Evolutionary conservation across 352 stramenopile genomes (phyloP), one percentile per base, ranked within the genome.

Genomic region (Pythium aphanidermatum): DNA sequence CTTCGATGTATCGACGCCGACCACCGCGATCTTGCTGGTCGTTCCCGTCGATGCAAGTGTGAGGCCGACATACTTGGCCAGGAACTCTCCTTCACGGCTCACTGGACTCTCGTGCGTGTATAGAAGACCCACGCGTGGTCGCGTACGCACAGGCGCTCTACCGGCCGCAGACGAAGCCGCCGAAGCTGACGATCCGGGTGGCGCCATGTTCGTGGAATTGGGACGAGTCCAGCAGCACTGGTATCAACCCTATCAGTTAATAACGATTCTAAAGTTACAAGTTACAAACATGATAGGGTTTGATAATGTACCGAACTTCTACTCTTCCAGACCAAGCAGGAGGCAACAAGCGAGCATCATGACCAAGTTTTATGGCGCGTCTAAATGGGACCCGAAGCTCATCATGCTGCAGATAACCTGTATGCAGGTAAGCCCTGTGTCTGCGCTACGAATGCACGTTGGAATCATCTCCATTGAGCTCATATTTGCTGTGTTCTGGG

Each of bases 331-430:
- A n/a, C n/a, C n/a, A n/a, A n/a, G n/a, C n/a, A n/a, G n/a, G n/a
- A n/a, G n/a, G n/a, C n/a, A n/a, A n/a, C n/a, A n/a, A 25, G 29
- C 20, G 29, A 34, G 10, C 8, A 59, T 29, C 46, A 92, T 90
- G 81, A 59, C 78, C 53, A 87, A 85, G 63, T 93, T 93, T 55
- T 95, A 93, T 51, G 79, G 75, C 50, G 55, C 70, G 3, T 59
- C 65, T 38, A 79, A 75, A 35, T 95, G 83, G 83, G 72, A 83
- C 51, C 83, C 83, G 14, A 93, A 89, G 70, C 75, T 95, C 54
- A 95, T 93, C 48, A 42, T 86, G 31, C 63, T 92, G 54, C 83
- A 95, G 66, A 95, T 95, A 25, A 41, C 83, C 17, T 90, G 77
- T 55, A 79, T 95, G 72, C 83, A 95, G 77, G 83, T 92, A 47